These are phyloP conservation scores for Cubamyces lactineus DNA, from an alignment of 768 basidiomycete genomes.

Conservation along the genomic window DNA sequence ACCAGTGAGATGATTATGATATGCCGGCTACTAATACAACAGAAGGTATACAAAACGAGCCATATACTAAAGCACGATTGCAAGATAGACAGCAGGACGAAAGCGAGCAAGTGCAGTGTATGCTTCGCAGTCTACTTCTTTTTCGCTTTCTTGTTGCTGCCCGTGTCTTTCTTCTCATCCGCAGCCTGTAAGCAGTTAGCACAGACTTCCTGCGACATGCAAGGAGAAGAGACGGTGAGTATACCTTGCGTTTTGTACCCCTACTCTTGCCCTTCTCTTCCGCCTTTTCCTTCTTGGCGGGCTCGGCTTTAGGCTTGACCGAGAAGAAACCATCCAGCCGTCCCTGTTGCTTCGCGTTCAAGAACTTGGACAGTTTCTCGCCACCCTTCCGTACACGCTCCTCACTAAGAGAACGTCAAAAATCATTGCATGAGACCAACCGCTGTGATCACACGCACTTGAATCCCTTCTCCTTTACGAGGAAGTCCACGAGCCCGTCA, in stretches of 20 bases:
- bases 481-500: conserved; percentile 90
- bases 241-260: conserved; percentile 58
- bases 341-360: conserved; percentile 93
- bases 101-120: background rate
- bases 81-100: background rate
- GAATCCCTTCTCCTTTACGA: conserved; percentile 96
- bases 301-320: conserved; percentile 60
- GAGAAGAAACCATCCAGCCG: conserved; percentile 96
- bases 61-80: background rate
- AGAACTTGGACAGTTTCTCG: conserved; percentile 86
- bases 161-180: conserved; percentile 38
- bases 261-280: conserved; percentile 40
- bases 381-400: conserved; percentile 95
- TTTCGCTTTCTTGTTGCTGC: conserved; percentile 45
- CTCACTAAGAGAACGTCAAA: conserved; percentile 61
- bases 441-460: conserved; percentile 57
- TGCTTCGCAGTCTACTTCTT: conserved; percentile 37
- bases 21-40: conserved; percentile 27
- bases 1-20: background rate
- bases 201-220: too few species aligned
- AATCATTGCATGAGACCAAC: background rate
- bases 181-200: background rate
- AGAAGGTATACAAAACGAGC: conserved; percentile 19
- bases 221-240: background rate
- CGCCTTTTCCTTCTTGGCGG: conserved; percentile 46